phyloP scores from a whole-genome alignment of 148 eudicot genomes.

The Gaultheria prostrata region DNA sequence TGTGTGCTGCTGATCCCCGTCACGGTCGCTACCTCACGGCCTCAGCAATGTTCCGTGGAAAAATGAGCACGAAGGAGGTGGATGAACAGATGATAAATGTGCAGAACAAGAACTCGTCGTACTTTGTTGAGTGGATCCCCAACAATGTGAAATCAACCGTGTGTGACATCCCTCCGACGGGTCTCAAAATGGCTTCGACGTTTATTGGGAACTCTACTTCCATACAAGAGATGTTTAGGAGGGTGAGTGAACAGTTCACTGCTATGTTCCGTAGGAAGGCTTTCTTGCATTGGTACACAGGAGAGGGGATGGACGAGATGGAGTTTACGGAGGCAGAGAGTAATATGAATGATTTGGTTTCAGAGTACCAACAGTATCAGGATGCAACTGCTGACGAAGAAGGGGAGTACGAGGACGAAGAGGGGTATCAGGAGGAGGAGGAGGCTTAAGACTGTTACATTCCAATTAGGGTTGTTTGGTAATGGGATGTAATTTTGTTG shows the following conservation, averaged over 20 bases:
- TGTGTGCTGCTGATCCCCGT: constrained; percentile 69
- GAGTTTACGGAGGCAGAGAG: constrained; percentile 60
- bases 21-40: constrained; percentile 54
- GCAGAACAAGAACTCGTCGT: constrained; percentile 53
- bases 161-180: constrained; percentile 58
- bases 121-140: constrained; percentile 60
- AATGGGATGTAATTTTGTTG: not conserved
- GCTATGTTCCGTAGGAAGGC: constrained; percentile 62
- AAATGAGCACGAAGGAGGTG: constrained; percentile 52
- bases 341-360: constrained; percentile 54
- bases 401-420: constrained; percentile 46
- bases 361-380: constrained; percentile 60
- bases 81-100: constrained; percentile 57
- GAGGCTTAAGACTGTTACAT: not conserved
- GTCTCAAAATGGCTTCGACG: constrained; percentile 46
- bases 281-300: constrained; percentile 61
- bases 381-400: constrained; percentile 56
- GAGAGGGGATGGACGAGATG: constrained; percentile 56
- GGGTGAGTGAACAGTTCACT: constrained; percentile 57
- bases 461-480: not conserved
- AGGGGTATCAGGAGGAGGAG: constrained; percentile 25
- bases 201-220: constrained; percentile 55
- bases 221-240: constrained; percentile 54
- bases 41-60: constrained; percentile 59
- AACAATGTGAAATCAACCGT: constrained; percentile 61